Conservation (phyloP, 2,329 filamentous ascomycete genomes). For the Trichoderma sp. region DNA sequence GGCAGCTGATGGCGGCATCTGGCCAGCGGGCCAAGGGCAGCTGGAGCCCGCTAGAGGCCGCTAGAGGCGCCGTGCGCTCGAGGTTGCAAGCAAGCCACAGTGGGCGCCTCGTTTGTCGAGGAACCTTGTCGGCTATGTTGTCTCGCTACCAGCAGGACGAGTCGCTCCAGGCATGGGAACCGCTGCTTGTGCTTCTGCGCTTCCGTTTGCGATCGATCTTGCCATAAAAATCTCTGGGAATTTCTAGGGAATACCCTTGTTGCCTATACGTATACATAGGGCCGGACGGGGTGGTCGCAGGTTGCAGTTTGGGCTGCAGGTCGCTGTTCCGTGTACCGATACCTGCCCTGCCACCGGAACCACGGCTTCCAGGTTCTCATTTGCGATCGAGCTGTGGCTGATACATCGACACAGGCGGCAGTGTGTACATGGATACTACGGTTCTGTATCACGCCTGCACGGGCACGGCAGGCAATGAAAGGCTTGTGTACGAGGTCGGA, state of each 20-base stretch:
- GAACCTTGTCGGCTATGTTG: no score
- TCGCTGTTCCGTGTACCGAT: background rate
- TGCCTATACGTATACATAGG: background rate
- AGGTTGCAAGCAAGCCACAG: conserved; percentile 8
- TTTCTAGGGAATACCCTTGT: background rate
- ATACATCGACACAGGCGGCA: background rate
- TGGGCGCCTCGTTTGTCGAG: background rate
- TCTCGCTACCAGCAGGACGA: no score
- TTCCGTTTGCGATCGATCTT: conserved; percentile 19
- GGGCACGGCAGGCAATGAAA: background rate
- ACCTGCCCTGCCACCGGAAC: background rate
- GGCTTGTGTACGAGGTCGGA: background rate
- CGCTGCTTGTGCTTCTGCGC: conserved; percentile 8
- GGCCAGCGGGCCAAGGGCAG: conserved; percentile 9
- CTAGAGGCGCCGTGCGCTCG: conserved; percentile 11
- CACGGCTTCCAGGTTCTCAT: no score
- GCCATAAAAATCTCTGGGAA: background rate
- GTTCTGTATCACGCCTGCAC: background rate
- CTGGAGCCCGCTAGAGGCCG: background rate
- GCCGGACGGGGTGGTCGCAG: background rate
- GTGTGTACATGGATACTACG: background rate
- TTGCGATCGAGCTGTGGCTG: background rate
- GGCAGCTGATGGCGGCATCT: conserved; percentile 26
- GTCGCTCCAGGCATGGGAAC: background rate
- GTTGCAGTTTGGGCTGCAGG: no score